Conservation (phyloP, 2,329 filamentous ascomycete genomes). For the Hymenoscyphus fraxineus region DNA sequence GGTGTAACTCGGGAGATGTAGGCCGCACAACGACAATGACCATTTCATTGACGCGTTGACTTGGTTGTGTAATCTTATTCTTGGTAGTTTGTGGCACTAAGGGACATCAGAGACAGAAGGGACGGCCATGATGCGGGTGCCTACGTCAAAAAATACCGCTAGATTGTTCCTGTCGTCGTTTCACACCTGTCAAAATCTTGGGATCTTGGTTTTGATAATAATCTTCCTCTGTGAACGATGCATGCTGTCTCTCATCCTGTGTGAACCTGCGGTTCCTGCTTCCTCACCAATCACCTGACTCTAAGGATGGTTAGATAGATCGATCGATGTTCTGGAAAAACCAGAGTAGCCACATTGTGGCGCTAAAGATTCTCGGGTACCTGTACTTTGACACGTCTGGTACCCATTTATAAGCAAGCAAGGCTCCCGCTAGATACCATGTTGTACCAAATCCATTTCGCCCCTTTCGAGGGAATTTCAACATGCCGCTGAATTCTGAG, state of each 20-base stretch:
- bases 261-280: not conserved
- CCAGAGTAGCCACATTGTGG: not conserved
- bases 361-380: not conserved
- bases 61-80: not conserved
- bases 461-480: not conserved
- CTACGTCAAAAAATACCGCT: not conserved
- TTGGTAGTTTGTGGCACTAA: not conserved
- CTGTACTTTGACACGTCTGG: not conserved
- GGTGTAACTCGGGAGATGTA: not conserved
- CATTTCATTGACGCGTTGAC: not conserved
- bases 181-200: not conserved
- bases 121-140: not conserved
- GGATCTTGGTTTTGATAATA: not conserved
- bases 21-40: not conserved
- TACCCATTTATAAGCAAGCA: not conserved
- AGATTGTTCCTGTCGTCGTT: not conserved
- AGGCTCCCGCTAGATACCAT: not conserved
- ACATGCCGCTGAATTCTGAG: not conserved
- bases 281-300: not conserved
- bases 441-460: not conserved
- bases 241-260: no score
- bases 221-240: not conserved
- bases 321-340: not conserved
- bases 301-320: not conserved
- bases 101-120: not conserved